These are phyloP conservation scores for Globisporangium canariense DNA, from an alignment of 352 stramenopile species.

Conservation along the genomic window DNA sequence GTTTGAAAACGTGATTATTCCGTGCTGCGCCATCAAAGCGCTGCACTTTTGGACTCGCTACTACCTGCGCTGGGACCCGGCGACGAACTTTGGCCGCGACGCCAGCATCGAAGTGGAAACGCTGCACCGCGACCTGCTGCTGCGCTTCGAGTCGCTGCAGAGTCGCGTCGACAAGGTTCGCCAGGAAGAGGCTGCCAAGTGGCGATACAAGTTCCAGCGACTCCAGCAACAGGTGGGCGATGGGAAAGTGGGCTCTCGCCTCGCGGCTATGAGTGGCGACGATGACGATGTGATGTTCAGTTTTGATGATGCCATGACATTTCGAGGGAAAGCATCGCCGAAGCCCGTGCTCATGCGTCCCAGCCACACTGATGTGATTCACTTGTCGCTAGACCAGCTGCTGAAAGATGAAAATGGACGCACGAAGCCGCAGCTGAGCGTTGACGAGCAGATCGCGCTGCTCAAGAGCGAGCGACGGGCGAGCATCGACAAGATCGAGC, in stretches of 20 bases:
- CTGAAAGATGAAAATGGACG: constrained; percentile 5
- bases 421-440: constrained; percentile 4
- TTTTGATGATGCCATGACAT: constrained; percentile 10
- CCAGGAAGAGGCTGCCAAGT: constrained; percentile 30
- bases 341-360: constrained; percentile 4
- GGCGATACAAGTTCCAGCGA: constrained; percentile 23
- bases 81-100: constrained; percentile 51
- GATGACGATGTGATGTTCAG: constrained; percentile 25
- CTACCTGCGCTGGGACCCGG: constrained; percentile 77
- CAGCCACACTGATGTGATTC: constrained; percentile 16
- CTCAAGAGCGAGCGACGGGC: constrained; percentile 32
- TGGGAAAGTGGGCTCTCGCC: constrained; percentile 4
- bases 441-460: constrained; percentile 33
- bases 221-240: constrained; percentile 6
- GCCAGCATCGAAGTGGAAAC: constrained; percentile 58
- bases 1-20: constrained; percentile 64
- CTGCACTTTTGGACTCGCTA: constrained; percentile 78
- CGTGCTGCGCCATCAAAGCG: constrained; percentile 61
- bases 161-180: constrained; percentile 21
- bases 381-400: constrained; percentile 15
- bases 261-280: constrained; percentile 12
- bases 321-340: not conserved
- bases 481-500: constrained; percentile 31
- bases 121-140: constrained; percentile 46
- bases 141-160: constrained; percentile 30